Evolutionary conservation across 805 yeast genomes (phyloP), one percentile per base, ranked within the genome.

Genomic region (Starmerella bombicola): DNA sequence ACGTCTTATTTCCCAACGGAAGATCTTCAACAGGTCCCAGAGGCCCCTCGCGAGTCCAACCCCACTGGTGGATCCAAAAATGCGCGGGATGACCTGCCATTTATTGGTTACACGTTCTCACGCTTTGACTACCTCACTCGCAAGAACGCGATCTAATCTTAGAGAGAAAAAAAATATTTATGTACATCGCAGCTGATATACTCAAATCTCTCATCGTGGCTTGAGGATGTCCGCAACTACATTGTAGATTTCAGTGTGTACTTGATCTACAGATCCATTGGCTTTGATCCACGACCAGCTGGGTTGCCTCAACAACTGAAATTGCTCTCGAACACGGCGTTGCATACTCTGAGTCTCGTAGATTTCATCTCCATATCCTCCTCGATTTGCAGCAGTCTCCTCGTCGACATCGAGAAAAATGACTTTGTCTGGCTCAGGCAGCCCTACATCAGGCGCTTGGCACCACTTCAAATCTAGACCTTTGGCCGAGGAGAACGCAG

Each of bases 1-100:
- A 91, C 98, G 0, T 71, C 96, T 53, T 88, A 88, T 67, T 91
- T 91, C 84, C 97, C 98, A 31, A 84, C 94, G 2, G 97, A 88
- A 59, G 98, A 88, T 57, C 68, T 88, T 55, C 95, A 88, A 60
- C 83, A 82, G 55, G 85, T 88, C 38, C 95, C 97, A 2, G 96
- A 86, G 55, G 76, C 83, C 34, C 94, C 95, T 10, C 78, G 78
- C 4, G 65, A 72, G 57, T 39, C 52, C n/a, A 54, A 47, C 9
- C 5, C 28, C 24, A 21, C 35, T 15, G 46, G 39, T 24, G 44
- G 39, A 15, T 45, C 39, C 21, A 56, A 68, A 77, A 66, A 53
- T 66, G 68, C 72, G 41, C 77, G 82, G 57, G 95, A 84, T 59
- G 96, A 91, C 52, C 66, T 91, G 58, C 98, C 98, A 32, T 91